Evolutionary conservation across 169 alveolate genomes (phyloP), one percentile per base, ranked within the genome.

Genomic region (Babesia divergens): DNA sequence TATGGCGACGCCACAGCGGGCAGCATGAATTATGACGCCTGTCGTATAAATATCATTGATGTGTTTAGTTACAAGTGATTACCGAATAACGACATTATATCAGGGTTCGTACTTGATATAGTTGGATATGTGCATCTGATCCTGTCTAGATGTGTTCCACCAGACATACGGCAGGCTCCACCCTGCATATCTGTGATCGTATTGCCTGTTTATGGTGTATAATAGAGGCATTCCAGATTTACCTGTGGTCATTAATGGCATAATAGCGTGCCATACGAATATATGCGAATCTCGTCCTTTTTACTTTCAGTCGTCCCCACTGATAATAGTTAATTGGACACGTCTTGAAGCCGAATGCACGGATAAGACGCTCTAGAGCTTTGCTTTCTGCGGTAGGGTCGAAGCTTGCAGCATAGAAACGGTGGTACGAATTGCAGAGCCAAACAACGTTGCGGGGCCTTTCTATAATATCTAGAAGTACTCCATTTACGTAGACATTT

Each of bases 211-310:
- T 18, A 7, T 26, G 9, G 26, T 54, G 18, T 26, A 16, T 22
- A 20, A 18, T 18, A 29, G n/a, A 2, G 26, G 16, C 44, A 16
- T n/a, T 29, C 16, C 18, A n/a, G 18, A 55, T 62, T 24, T 72
- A 77, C 84, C 92, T 70, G 20, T 84, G 54, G 55, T 86, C 92
- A 22, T 86, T 46, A 24, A 82, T 51, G 8, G 92, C 79, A 47
- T 86, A 86, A 62, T 86, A 86, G n/a, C 92, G 72, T 34, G 89
- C 83, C 92, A 86, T 86, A 16, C 92, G 84, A 34, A 86, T 43
- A 70, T 74, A 86, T 26, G 88, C 88, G 54, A 77, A 86, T 31
- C 92, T 38, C 26, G 92, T 86, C 44, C 87, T 47, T 40, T 60
- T 55, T 5, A 65, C 84, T 77, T 82, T 86, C 89, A 86, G 67